Conservation (phyloP, 2,329 filamentous ascomycete genomes). For the Nigrospora osmanthi region DNA sequence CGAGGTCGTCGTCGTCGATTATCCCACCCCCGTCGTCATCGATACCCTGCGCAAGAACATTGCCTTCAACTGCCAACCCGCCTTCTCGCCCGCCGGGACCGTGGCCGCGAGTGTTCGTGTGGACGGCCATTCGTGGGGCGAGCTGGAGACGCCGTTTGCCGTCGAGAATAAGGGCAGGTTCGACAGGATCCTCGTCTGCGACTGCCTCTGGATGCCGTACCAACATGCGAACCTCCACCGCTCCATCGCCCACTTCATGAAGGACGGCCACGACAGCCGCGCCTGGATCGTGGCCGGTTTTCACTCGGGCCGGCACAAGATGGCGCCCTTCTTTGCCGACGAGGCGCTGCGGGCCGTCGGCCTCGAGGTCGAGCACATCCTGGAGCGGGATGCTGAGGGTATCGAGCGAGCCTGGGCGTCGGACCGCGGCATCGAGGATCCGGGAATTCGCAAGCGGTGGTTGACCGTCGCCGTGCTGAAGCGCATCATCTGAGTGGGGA, state of each 20-base stretch:
- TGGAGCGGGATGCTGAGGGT: conserved; percentile 62
- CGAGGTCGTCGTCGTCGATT: conserved; percentile 57
- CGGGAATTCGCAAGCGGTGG: conserved; percentile 60
- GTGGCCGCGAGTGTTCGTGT: conserved; percentile 29
- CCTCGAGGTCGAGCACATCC: conserved; percentile 56
- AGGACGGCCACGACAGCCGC: conserved; percentile 28
- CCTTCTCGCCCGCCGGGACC: conserved; percentile 19
- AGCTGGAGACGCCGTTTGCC: conserved; percentile 27
- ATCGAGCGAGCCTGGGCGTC: conserved; percentile 51
- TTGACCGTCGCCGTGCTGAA: conserved; percentile 51
- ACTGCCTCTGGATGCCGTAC: conserved; percentile 70
- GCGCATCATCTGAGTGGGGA: conserved; percentile 13
- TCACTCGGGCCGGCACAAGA: conserved; percentile 60
- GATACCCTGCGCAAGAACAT: conserved; percentile 52
- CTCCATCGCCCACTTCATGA: conserved; percentile 57
- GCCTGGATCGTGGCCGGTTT: conserved; percentile 64
- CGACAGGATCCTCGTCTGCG: conserved; percentile 59
- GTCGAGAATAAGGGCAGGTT: conserved; percentile 30
- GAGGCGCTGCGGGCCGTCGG: conserved; percentile 36
- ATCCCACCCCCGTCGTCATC: conserved; percentile 54
- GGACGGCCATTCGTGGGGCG: conserved; percentile 59
- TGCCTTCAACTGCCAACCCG: conserved; percentile 34
- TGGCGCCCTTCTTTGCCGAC: conserved; percentile 56
- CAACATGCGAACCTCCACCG: conserved; percentile 59
- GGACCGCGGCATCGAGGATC: conserved; percentile 54